Conservation (phyloP, 176 grass and related monocot species). For the Urochloa ruziziensis region DNA sequence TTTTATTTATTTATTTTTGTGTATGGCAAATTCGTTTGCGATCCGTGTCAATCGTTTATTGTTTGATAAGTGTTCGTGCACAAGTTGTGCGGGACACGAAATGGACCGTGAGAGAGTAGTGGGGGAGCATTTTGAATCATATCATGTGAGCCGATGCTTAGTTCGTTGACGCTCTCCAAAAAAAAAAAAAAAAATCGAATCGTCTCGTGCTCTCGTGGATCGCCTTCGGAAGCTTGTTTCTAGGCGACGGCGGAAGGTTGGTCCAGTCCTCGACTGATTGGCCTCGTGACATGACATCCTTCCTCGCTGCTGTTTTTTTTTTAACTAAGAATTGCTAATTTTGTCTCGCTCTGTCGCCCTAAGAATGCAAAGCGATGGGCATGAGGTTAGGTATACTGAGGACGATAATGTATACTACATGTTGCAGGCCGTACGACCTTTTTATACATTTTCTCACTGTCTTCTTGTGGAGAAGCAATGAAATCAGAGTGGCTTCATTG, state of each 20-base stretch:
- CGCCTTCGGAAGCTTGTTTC: neutral
- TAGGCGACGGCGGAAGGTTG: neutral
- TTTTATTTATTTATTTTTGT: neutral
- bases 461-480: too few relatives aligned
- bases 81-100: constrained; percentile 4
- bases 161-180: neutral
- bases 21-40: neutral
- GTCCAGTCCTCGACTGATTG: neutral
- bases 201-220: neutral
- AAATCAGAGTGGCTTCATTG: too few relatives aligned
- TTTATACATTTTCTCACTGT: too few relatives aligned
- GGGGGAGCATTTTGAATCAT: neutral
- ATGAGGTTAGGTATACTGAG: too few relatives aligned
- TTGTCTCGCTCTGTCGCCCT: too few relatives aligned
- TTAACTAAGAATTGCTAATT: too few relatives aligned
- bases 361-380: too few relatives aligned
- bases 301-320: neutral
- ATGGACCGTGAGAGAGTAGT: neutral
- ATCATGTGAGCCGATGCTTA: neutral
- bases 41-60: neutral
- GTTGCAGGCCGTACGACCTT: too few relatives aligned
- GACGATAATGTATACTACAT: too few relatives aligned
- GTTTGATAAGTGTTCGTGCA: neutral
- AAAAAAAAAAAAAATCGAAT: neutral
- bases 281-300: neutral